These are phyloP conservation scores for Artemisia tridentata DNA, from an alignment of 129 eudicot genomes.

Conservation along the genomic window DNA sequence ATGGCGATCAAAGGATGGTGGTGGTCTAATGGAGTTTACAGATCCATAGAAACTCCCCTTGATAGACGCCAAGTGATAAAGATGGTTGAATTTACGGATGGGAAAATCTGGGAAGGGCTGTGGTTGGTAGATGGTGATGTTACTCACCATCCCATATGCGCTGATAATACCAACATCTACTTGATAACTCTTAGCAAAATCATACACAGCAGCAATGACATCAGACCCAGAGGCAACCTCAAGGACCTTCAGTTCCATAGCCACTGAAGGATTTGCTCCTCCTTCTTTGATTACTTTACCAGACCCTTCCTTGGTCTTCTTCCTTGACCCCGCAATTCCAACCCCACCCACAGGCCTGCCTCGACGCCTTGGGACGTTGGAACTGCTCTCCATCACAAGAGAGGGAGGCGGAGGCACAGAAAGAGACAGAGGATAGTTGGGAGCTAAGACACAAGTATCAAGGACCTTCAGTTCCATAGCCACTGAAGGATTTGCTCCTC, in stretches of 20 bases:
- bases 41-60: conserved; percentile 11
- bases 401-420: neutral
- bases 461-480: too few relatives aligned
- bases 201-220: neutral
- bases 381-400: conserved; percentile 3
- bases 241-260: conserved; percentile 1
- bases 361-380: conserved; percentile 2
- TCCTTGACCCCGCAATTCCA: neutral
- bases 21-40: neutral
- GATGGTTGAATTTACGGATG: neutral
- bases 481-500: too few relatives aligned
- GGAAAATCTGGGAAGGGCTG: neutral
- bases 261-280: neutral
- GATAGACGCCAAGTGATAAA: conserved; percentile 5
- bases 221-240: conserved; percentile 8
- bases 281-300: neutral
- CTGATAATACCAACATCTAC: conserved; percentile 7
- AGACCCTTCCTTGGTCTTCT: neutral
- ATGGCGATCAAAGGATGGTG: neutral
- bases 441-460: too few relatives aligned
- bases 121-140: conserved; percentile 1
- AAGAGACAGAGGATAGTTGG: neutral
- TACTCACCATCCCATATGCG: conserved; percentile 13
- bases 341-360: neutral
- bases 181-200: conserved; percentile 9